Evolutionary conservation across 495 filamentous ascomycete genomes (phyloP).

Genomic region (Hyaloscypha variabilis): DNA sequence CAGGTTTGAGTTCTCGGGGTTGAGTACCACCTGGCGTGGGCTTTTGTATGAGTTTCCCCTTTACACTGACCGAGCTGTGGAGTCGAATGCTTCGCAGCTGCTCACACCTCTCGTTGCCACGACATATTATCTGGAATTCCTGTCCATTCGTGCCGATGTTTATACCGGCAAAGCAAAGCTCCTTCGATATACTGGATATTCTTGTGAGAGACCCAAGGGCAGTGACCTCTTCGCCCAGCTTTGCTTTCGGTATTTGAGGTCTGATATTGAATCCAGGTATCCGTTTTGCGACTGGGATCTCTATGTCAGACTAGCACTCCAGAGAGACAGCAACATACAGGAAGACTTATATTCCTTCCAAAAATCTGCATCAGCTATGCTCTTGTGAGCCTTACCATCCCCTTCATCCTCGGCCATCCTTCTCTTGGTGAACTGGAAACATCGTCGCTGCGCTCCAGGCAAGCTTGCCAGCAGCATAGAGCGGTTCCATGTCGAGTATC

Average conservation of each 20-base stretch:
- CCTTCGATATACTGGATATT: not conserved
- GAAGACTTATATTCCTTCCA: slow-evolving; percentile 50
- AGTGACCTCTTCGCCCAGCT: slow-evolving; percentile 12
- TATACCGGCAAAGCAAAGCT: slow-evolving; percentile 19
- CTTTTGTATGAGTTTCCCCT: slow-evolving; percentile 10
- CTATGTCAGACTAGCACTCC: not conserved
- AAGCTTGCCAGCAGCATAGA: not conserved
- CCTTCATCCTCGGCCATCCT: not conserved
- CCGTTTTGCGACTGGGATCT: not conserved
- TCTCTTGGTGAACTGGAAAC: slow-evolving; percentile 5
- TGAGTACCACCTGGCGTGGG: not conserved
- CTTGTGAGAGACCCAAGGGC: slow-evolving; percentile 22
- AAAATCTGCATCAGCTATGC: not conserved
- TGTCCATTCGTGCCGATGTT: not conserved
- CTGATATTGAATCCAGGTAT: not conserved
- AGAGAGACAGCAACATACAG: slow-evolving; percentile 37
- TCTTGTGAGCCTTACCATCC: not conserved
- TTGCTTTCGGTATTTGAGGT: not conserved
- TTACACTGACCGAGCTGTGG: slow-evolving; percentile 27
- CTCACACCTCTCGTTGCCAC: slow-evolving; percentile 29
- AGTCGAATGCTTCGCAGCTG: slow-evolving; percentile 32
- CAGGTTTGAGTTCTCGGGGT: not conserved
- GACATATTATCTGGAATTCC: slow-evolving; percentile 18
- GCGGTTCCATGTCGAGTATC: slow-evolving; percentile 5
- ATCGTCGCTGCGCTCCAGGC: not conserved